Percentiles rank a stretch among this genome's conserved stretches.
phyloP scores from a whole-genome alignment of 2,329 filamentous ascomycete species.

The Pseudogymnoascus sp. region DNA sequence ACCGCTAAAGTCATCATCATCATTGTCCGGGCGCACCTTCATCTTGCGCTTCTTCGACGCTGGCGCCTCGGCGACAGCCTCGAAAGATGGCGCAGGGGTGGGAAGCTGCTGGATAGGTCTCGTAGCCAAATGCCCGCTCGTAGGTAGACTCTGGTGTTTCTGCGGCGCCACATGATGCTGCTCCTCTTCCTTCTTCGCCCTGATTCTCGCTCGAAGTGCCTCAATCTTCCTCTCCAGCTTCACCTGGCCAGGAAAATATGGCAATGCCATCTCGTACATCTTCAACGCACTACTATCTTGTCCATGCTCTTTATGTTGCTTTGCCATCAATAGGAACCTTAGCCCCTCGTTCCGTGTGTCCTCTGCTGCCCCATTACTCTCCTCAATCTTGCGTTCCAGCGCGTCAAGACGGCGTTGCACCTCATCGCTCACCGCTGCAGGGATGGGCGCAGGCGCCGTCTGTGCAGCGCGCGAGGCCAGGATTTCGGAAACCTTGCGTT shows the following conservation, averaged over 20 bases:
- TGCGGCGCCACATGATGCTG: conserved; percentile 10
- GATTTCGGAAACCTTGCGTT: conserved; percentile 84
- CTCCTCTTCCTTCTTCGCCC: conserved; percentile 27
- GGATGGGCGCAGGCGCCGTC: conserved; percentile 33
- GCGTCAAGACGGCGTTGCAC: conserved; percentile 75
- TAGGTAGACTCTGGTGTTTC: conserved; percentile 6
- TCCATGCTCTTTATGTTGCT: conserved; percentile 78
- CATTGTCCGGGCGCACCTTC: conserved; percentile 19
- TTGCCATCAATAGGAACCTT: conserved; percentile 79
- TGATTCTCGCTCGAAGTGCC: conserved; percentile 46
- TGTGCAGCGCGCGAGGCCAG: conserved; percentile 66
- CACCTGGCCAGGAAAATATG: conserved; percentile 77
- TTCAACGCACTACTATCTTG: conserved; percentile 70
- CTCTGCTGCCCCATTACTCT: conserved; percentile 51
- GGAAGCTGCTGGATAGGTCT: conserved; percentile 19
- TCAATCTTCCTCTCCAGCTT: conserved; percentile 67
- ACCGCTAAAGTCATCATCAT: conserved; percentile 28
- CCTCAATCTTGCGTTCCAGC: conserved; percentile 78
- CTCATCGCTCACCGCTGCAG: conserved; percentile 58
- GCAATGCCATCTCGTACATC: conserved; percentile 78
- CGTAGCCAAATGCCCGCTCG: conserved; percentile 17
- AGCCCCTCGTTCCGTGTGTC: conserved; percentile 74
- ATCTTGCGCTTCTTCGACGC: conserved; percentile 21
- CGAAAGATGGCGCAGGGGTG: conserved; percentile 18
- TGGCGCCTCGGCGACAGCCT: conserved; percentile 11